Conservation (phyloP, 306 rosid species). For the Inga leiocalycina region DNA sequence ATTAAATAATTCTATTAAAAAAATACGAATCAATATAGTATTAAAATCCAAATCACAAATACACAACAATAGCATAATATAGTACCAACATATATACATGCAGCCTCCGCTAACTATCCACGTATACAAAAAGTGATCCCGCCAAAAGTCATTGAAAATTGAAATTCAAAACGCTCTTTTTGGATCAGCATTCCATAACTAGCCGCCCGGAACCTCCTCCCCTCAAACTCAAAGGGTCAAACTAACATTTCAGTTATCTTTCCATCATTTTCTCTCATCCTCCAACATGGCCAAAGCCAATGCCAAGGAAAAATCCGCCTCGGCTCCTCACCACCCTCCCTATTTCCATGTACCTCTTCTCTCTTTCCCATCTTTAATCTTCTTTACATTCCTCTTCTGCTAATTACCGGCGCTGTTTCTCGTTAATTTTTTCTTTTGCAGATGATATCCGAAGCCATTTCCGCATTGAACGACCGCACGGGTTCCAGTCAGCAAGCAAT, state of each 20-base stretch:
- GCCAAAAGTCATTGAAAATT: slow-evolving; percentile 37
- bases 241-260: not conserved
- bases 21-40: no score
- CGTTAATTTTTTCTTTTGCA: not conserved
- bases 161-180: slow-evolving; percentile 25
- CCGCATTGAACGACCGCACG: slow-evolving; percentile 36
- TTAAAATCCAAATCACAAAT: no score
- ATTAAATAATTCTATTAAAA: no score
- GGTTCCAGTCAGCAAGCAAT: slow-evolving; percentile 43
- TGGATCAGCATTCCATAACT: no score
- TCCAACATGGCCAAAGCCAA: slow-evolving; percentile 33
- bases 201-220: not conserved
- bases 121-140: not conserved
- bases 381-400: no score
- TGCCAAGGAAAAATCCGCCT: slow-evolving; percentile 21
- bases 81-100: no score
- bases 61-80: no score
- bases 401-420: not conserved
- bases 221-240: not conserved
- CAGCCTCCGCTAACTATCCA: not conserved
- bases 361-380: not conserved
- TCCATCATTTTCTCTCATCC: not conserved
- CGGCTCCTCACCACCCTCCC: slow-evolving; percentile 34
- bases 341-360: slow-evolving; percentile 19
- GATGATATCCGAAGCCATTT: slow-evolving; percentile 40